Percentiles rank a stretch among this genome's conserved stretches.
These are phyloP conservation scores for Pholiota adiposa DNA, from an alignment of 1,284 basidiomycete species.

Conservation along the genomic window DNA sequence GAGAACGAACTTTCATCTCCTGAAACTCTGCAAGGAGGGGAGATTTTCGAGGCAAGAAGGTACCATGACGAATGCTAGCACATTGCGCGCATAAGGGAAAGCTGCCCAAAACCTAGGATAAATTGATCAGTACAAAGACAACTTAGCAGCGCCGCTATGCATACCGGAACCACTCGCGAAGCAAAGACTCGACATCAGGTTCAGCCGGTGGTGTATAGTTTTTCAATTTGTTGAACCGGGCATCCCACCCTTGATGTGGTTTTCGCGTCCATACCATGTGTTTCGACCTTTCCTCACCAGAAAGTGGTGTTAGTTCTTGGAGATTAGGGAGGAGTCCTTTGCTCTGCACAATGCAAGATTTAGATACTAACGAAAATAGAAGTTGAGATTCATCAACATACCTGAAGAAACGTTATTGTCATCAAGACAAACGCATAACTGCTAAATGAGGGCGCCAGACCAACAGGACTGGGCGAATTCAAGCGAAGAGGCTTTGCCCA, in stretches of 20 bases:
- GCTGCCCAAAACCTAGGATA: conserved; percentile 48
- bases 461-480: conserved; percentile 42
- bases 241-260: conserved; percentile 38
- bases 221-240: conserved; percentile 34
- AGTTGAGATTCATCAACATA: no score
- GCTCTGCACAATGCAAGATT: conserved; percentile 36
- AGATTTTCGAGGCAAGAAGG: conserved; percentile 27
- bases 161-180: conserved; percentile 53
- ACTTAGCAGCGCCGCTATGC: conserved; percentile 12
- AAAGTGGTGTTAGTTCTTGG: conserved; percentile 40
- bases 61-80: conserved; percentile 47
- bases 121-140: background rate
- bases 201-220: conserved; percentile 22
- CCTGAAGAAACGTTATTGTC: conserved; percentile 61
- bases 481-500: conserved; percentile 58
- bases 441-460: conserved; percentile 45
- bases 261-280: conserved; percentile 42
- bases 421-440: conserved; percentile 64
- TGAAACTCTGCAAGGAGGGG: background rate
- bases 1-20: background rate
- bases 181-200: conserved; percentile 25
- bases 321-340: conserved; percentile 52
- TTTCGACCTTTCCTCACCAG: conserved; percentile 17
- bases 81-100: conserved; percentile 37
- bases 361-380: conserved; percentile 4